These are phyloP conservation scores for Syncephalastrum monosporum DNA, from an alignment of 371 early-diverging fungal species.

Conservation along the genomic window DNA sequence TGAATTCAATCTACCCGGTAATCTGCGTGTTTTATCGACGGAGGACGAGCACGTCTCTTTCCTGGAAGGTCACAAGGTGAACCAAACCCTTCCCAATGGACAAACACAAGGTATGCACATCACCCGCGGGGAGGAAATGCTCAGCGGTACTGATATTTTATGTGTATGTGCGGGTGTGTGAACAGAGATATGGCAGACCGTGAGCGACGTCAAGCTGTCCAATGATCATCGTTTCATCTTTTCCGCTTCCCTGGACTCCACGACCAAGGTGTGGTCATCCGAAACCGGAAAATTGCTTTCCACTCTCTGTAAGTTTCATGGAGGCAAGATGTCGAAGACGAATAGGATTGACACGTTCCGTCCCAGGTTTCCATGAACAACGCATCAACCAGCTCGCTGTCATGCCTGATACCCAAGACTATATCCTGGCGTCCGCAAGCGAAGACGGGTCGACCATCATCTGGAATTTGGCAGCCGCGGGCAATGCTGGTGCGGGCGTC, in stretches of 20 bases:
- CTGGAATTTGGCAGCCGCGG: slow-evolving; percentile 27
- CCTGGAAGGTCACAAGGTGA: slow-evolving; percentile 26
- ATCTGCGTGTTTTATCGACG: slow-evolving; percentile 33
- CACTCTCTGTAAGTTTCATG: slow-evolving; percentile 25
- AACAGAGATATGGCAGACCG: slow-evolving; percentile 39
- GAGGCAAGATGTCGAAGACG: background rate
- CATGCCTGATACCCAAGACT: slow-evolving; percentile 7
- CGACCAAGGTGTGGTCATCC: slow-evolving; percentile 31
- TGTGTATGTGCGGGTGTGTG: background rate
- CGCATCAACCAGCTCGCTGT: slow-evolving; percentile 17
- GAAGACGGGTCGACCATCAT: slow-evolving; percentile 38
- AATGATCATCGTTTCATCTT: slow-evolving; percentile 26
- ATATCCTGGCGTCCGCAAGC: slow-evolving; percentile 34
- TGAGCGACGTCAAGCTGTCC: slow-evolving; percentile 37
- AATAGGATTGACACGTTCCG: background rate
- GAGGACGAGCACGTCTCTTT: slow-evolving; percentile 7
- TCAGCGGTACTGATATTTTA: background rate
- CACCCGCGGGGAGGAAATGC: background rate
- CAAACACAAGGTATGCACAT: slow-evolving; percentile 7
- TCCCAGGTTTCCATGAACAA: slow-evolving; percentile 9
- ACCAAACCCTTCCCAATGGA: background rate
- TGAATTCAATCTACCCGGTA: slow-evolving; percentile 43
- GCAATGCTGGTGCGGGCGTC: slow-evolving; percentile 27
- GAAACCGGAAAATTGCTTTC: slow-evolving; percentile 24
- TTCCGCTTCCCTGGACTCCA: slow-evolving; percentile 34